Conservation (phyloP, 208 protist species). For the Leishmania lainsoni region DNA sequence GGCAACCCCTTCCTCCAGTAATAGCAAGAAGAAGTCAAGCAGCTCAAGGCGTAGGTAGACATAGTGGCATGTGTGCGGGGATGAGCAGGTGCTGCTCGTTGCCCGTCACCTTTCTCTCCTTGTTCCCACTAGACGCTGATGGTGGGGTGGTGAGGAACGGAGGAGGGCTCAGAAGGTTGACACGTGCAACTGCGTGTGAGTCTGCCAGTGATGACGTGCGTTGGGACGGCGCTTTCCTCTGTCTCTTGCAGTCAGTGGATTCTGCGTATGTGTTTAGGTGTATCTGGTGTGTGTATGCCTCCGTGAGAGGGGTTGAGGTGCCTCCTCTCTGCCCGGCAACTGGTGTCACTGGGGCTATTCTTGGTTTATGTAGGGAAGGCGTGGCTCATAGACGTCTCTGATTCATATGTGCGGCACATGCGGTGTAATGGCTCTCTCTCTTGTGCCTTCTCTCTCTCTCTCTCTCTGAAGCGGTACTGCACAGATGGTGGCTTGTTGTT, state of each 20-base stretch:
- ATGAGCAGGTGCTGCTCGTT: neutral
- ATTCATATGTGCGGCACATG: neutral
- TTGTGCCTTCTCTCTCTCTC: neutral
- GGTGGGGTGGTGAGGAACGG: neutral
- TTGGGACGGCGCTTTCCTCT: neutral
- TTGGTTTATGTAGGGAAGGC: neutral
- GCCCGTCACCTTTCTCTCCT: neutral
- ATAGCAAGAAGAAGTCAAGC: neutral
- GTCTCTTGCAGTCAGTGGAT: neutral
- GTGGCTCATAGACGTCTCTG: neutral
- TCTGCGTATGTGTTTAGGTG: neutral
- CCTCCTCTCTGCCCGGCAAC: neutral
- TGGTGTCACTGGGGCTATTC: neutral
- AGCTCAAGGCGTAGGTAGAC: constrained; percentile 5
- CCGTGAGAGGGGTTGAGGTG: neutral
- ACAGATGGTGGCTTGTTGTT: neutral
- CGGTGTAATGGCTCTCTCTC: neutral
- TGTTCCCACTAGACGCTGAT: neutral
- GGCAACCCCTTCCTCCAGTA: neutral
- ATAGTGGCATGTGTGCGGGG: neutral
- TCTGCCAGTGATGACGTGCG: neutral
- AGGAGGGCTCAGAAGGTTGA: neutral
- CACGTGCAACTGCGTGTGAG: neutral
- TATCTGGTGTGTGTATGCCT: neutral
- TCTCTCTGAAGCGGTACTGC: neutral